Conservation (phyloP, 2,329 filamentous ascomycete species). For the Talaromyces sp. region DNA sequence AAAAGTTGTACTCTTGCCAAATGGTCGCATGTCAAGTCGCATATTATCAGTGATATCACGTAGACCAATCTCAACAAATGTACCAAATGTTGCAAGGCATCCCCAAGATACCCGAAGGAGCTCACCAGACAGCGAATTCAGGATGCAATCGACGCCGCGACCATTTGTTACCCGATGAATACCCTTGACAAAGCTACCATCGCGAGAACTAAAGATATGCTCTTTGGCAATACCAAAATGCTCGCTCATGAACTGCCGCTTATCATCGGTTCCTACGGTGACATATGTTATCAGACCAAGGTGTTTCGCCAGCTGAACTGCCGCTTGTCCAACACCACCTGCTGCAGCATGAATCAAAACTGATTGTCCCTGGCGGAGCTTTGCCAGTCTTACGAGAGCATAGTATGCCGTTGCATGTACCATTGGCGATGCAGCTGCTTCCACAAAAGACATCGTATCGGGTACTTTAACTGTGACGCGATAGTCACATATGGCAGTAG, state of each 20-base stretch:
- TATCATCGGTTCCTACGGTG: background rate
- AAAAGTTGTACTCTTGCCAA: background rate
- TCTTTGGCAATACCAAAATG: background rate
- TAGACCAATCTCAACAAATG: background rate
- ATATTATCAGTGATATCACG: background rate
- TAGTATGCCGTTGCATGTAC: background rate
- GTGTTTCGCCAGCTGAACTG: background rate
- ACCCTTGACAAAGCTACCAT: constrained; percentile 14
- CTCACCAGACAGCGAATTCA: constrained; percentile 20
- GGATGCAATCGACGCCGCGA: constrained; percentile 20
- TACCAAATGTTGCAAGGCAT: constrained; percentile 21
- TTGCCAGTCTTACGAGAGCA: background rate
- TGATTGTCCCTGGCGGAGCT: background rate
- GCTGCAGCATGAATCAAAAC: background rate
- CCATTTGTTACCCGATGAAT: constrained; percentile 18
- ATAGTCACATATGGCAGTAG: too few relatives aligned
- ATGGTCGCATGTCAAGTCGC: background rate
- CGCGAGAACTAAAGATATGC: background rate
- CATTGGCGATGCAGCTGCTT: background rate
- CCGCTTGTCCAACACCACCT: background rate
- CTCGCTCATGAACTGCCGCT: background rate
- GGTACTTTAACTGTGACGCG: background rate
- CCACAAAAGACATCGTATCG: background rate
- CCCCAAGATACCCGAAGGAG: constrained; percentile 14
- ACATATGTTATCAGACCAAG: background rate